Base-by-base conservation (phyloP, 768 basidiomycete species). In the Amanita muscaria region DNA sequence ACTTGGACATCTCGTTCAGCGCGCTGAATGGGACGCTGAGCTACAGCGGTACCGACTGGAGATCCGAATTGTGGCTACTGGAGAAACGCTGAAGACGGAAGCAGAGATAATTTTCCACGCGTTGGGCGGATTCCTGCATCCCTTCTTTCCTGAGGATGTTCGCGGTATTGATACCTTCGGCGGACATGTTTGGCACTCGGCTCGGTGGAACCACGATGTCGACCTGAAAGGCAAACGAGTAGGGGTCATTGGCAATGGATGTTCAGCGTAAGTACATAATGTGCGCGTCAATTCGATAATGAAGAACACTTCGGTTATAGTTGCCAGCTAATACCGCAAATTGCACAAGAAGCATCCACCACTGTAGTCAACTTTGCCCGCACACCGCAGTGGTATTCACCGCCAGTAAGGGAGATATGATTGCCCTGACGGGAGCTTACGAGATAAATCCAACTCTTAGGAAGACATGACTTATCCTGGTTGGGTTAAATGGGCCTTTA, bases 231-330 rank as follows among this genome's bases (percentile, higher is more conserved):
- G 70, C 2, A 79, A 77, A 58, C 62, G 66, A 21, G 68, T 83
- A 5, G 79, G 73, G 1, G 72, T 82, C 11, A 72, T 81, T 53
- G 80, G 79, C 30, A 80, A 80, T 53, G 80, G 77, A 3, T 79
- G 73, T 49, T 77, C 74, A 32, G 78, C 70, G 69, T 78, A 53
- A 52, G 69, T 64, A 4, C 18, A 18, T 40, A 36, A 12, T 21
- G 21, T 9, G 18, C 27, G 7, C 27, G 27, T 12, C 7, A 6
- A 29, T 12, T 29, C 27, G 7, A 29, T 29, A 12, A 12, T 6
- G 27, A 12, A 29, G 19, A 23, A 45, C 30, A 39, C 14, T 23
- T 31, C 23, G n/a, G 11, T 29, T 57, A 18, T 44, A 80, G 80
- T 15, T 76, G 79, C 5, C 80, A 84, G 55, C 69, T 79, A 35